Evolutionary conservation across 352 stramenopile genomes (phyloP), one percentile per base, ranked within the genome.

Genomic region (Pythium dissimile): DNA sequence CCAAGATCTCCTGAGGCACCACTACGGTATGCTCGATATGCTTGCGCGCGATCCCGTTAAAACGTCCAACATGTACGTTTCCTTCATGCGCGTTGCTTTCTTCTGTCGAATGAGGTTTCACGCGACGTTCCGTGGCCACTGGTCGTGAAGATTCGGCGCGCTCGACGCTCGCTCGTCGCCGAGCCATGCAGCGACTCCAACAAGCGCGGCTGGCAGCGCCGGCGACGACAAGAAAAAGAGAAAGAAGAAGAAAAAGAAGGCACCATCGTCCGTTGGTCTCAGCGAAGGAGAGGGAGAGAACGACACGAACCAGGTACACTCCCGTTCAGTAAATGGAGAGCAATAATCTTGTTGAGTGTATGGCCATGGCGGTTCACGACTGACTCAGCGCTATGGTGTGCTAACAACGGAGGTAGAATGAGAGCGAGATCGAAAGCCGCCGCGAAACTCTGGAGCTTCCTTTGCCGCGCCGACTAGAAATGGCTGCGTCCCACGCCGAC

Each of bases 401-500:
- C n/a, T n/a, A n/a, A n/a, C n/a, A n/a, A n/a, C n/a, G n/a, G n/a
- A n/a, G n/a, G n/a, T n/a, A 35, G 26, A 13, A 20, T 26, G 28
- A 6, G 4, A 28, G 12, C 31, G 27, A 28, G 20, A 20, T 42
- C 28, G 52, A 43, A 18, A 20, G 5, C 28, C 48, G 30, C 30
- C 32, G 55, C 18, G 72, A 84, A 26, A 49, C 72, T 23, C 57
- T 66, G 57, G 63, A 81, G 46, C 56, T 92, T 31, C 76, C 84
- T 30, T 66, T 94, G 0, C 50, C 62, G 5, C 57, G 63, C 28
- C 76, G 84, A 1, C 59, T 94, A 1, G 84, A 94, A 57, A 74
- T 90, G 28, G 84, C 84, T 1, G 84, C 84, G 12, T 59, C 72
- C 6, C 86, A 90, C 41, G 38, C 67, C 0, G 79, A 94, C 61